phyloP scores from a whole-genome alignment of 1,284 basidiomycete genomes.

The Pholiota adiposa region DNA sequence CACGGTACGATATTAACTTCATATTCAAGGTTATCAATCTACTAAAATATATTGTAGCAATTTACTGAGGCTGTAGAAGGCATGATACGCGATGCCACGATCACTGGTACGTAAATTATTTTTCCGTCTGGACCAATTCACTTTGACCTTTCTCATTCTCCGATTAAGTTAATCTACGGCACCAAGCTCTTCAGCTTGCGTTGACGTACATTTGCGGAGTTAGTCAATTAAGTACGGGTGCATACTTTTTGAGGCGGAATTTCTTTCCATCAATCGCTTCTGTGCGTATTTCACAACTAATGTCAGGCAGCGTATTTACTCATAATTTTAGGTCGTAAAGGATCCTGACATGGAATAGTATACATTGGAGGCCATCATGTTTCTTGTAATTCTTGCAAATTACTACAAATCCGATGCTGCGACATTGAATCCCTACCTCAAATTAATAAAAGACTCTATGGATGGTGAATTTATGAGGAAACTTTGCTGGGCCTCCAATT shows the following conservation, averaged over 20 bases:
- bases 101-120: conserved; percentile 43
- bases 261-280: conserved; percentile 56
- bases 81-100: conserved; percentile 45
- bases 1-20: conserved; percentile 40
- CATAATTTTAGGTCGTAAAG: conserved; percentile 50
- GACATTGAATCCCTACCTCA: conserved; percentile 66
- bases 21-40: background rate
- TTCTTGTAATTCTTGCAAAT: conserved; percentile 63
- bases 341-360: conserved; percentile 54
- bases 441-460: conserved; percentile 47
- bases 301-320: too few relatives aligned
- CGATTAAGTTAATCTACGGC: conserved; percentile 52
- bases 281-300: too few relatives aligned
- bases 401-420: conserved; percentile 72
- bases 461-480: conserved; percentile 57
- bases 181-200: conserved; percentile 57
- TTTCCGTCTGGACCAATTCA: conserved; percentile 4
- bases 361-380: conserved; percentile 59
- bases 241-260: conserved; percentile 66
- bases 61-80: conserved; percentile 50
- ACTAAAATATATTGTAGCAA: conserved; percentile 39
- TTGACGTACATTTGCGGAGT: conserved; percentile 61
- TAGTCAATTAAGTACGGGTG: conserved; percentile 66
- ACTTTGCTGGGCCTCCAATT: conserved; percentile 59
- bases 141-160: conserved; percentile 4